Conservation (phyloP, 2,329 filamentous ascomycete genomes). For the Neobulgaria alba region DNA sequence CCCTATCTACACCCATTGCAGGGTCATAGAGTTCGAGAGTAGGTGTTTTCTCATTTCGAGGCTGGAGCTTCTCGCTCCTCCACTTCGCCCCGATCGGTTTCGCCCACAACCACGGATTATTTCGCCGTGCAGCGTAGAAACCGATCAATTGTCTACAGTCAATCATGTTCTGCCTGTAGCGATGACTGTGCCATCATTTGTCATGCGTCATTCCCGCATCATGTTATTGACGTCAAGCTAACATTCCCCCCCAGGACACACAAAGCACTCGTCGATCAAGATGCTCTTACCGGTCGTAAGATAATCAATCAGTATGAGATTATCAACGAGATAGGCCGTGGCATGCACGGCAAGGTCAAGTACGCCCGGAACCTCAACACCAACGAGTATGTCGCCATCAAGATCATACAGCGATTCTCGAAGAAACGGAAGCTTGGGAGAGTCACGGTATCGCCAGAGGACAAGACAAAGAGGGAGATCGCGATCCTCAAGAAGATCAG, state of each 20-base stretch:
- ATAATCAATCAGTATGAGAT: constrained; percentile 97
- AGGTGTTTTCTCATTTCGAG: constrained; percentile 32
- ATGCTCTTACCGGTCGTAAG: constrained; percentile 84
- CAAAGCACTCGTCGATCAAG: constrained; percentile 83
- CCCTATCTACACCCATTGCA: constrained; percentile 64
- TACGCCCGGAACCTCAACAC: constrained; percentile 73
- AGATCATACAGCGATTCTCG: constrained; percentile 94
- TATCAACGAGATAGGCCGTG: constrained; percentile 89
- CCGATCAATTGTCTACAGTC: background rate
- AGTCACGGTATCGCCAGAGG: constrained; percentile 58
- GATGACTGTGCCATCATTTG: too few relatives aligned
- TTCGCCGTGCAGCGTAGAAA: background rate
- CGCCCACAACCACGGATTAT: background rate
- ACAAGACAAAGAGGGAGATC: constrained; percentile 91
- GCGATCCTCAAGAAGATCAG: constrained; percentile 97
- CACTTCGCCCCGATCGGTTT: background rate
- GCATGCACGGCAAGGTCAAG: constrained; percentile 97
- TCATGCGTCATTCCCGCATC: background rate
- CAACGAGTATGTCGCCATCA: constrained; percentile 82
- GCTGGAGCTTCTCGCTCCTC: background rate
- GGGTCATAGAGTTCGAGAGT: constrained; percentile 68
- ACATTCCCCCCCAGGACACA: constrained; percentile 53
- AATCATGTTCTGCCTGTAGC: too few relatives aligned
- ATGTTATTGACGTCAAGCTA: background rate
- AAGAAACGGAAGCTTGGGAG: constrained; percentile 88